Evolutionary conservation across 2,329 filamentous ascomycete species (phyloP).

Genomic region (Ophiostoma perfectum): DNA sequence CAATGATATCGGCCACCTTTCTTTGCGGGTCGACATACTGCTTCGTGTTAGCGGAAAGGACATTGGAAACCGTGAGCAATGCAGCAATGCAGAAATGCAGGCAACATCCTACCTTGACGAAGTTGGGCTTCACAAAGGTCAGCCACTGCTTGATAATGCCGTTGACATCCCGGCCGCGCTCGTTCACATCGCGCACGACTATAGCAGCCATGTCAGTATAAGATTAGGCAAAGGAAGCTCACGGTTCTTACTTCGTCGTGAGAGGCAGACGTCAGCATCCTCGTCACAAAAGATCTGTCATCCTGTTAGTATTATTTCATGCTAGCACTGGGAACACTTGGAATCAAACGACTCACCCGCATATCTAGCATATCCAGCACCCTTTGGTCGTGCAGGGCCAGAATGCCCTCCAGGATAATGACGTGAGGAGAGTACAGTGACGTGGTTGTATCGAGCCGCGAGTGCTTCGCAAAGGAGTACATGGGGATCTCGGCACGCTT

Average conservation of each 20-base stretch:
- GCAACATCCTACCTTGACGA: slow-evolving; percentile 56
- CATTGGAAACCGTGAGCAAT: neutral
- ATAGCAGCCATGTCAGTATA: neutral
- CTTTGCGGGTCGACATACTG: slow-evolving; percentile 83
- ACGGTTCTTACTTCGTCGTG: slow-evolving; percentile 64
- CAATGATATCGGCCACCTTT: slow-evolving; percentile 88
- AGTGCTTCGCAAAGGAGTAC: slow-evolving; percentile 92
- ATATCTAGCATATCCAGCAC: slow-evolving; percentile 85
- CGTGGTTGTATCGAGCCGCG: slow-evolving; percentile 70
- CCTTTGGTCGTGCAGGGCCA: slow-evolving; percentile 83
- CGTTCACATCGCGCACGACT: slow-evolving; percentile 83
- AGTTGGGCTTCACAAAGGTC: slow-evolving; percentile 91
- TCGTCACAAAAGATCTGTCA: slow-evolving; percentile 86
- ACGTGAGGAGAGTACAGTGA: slow-evolving; percentile 96
- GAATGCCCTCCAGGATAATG: slow-evolving; percentile 89
- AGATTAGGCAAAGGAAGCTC: neutral
- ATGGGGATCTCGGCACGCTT: slow-evolving; percentile 86
- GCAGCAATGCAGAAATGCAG: neutral
- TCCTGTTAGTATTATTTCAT: neutral
- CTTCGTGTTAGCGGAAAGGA: neutral
- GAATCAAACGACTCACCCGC: slow-evolving; percentile 52
- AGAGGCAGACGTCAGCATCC: slow-evolving; percentile 88
- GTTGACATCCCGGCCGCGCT: slow-evolving; percentile 80
- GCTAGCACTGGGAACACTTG: neutral
- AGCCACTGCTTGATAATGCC: slow-evolving; percentile 99